phyloP scores from a whole-genome alignment of 768 basidiomycete genomes.

The Amanita fuliginea region DNA sequence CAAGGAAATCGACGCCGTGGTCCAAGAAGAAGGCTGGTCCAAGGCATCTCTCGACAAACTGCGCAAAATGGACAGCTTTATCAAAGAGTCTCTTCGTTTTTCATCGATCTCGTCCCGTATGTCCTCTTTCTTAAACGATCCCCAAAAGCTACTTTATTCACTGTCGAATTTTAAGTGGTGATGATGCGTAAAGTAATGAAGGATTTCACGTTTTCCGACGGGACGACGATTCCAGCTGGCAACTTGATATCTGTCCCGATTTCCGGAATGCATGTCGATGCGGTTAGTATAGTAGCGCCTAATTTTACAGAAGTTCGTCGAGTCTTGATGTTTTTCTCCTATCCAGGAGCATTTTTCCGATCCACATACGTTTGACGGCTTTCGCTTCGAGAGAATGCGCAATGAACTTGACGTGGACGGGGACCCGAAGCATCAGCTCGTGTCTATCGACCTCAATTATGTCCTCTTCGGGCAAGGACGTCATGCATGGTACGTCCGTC shows the following conservation, averaged over 20 bases:
- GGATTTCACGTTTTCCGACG: slow-evolving; percentile 25
- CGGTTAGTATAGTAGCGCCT: not conserved
- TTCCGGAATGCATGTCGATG: slow-evolving; percentile 8
- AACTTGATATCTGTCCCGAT: slow-evolving; percentile 9
- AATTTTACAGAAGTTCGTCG: too few species aligned
- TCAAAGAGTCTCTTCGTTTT: slow-evolving; percentile 27
- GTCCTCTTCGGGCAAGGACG: slow-evolving; percentile 22
- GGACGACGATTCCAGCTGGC: slow-evolving; percentile 17
- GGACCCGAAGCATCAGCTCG: slow-evolving; percentile 18
- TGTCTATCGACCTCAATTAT: slow-evolving; percentile 16
- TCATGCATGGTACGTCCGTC: slow-evolving; percentile 9
- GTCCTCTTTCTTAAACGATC: not conserved
- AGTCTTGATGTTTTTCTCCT: too few species aligned
- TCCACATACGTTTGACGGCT: slow-evolving; percentile 22
- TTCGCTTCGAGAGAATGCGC: slow-evolving; percentile 27
- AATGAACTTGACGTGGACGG: slow-evolving; percentile 14
- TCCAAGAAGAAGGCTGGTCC: slow-evolving; percentile 25
- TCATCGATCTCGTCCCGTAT: slow-evolving; percentile 16
- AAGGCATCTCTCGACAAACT: slow-evolving; percentile 25
- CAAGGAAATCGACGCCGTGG: slow-evolving; percentile 29
- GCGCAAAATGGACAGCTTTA: slow-evolving; percentile 34
- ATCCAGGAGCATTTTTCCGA: slow-evolving; percentile 22
- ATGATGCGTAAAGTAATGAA: slow-evolving; percentile 21
- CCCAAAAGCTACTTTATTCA: not conserved
- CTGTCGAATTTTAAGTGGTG: slow-evolving; percentile 7